Conservation (phyloP, 2,329 filamentous ascomycete species). For the Emmonsiellopsis sp. region DNA sequence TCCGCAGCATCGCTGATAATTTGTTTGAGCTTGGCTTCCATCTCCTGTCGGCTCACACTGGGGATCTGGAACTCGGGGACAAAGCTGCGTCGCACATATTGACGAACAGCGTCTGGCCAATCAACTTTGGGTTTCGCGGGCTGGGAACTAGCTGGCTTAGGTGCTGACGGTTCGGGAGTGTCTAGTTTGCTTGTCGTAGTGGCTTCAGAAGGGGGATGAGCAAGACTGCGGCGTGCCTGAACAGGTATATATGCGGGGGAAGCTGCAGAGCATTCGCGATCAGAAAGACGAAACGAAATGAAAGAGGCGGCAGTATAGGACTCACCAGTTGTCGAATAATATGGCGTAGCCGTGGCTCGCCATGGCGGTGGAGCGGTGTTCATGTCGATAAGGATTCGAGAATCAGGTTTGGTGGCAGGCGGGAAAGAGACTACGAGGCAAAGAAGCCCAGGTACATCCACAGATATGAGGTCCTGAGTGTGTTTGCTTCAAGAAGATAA, state of each 20-base stretch:
- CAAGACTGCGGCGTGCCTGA: conserved; percentile 53
- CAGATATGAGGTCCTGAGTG: neutral
- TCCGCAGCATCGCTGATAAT: conserved; percentile 79
- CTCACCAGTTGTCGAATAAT: conserved; percentile 28
- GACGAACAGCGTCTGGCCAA: conserved; percentile 74
- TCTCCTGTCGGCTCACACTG: conserved; percentile 56
- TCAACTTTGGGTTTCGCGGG: conserved; percentile 52
- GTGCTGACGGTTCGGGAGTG: conserved; percentile 20
- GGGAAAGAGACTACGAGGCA: neutral
- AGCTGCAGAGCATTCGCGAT: conserved; percentile 15
- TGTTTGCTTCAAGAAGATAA: neutral
- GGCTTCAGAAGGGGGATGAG: conserved; percentile 27
- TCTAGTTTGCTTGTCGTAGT: conserved; percentile 7
- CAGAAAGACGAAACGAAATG: neutral
- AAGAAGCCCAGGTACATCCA: neutral
- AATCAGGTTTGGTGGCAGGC: neutral
- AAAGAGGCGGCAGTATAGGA: neutral
- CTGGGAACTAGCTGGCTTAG: conserved; percentile 17
- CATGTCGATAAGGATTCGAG: conserved; percentile 20
- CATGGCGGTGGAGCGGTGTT: conserved; percentile 32
- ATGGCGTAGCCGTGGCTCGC: conserved; percentile 23
- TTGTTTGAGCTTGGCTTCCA: conserved; percentile 75
- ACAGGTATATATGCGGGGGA: conserved; percentile 54
- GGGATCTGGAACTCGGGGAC: conserved; percentile 60
- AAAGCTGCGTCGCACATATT: conserved; percentile 86